These are phyloP conservation scores for Trichoderma pleuroti DNA, from an alignment of 2,329 filamentous ascomycete species.

Conservation along the genomic window DNA sequence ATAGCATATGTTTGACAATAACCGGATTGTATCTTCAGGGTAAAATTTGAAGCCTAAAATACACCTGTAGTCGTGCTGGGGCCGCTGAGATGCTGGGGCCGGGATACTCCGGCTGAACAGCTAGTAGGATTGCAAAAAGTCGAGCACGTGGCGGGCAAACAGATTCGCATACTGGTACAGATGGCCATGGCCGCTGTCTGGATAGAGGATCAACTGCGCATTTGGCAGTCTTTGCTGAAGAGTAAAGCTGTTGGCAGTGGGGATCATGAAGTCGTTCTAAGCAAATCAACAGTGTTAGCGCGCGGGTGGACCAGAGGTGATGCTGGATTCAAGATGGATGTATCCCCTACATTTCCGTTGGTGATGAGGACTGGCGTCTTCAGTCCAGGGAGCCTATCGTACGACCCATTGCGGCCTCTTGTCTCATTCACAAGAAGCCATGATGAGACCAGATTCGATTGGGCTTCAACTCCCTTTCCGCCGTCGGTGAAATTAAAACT, in stretches of 20 bases:
- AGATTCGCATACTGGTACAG: neutral
- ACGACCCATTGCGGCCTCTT: neutral
- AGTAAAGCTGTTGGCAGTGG: neutral
- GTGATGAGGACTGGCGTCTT: neutral
- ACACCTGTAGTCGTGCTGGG: neutral
- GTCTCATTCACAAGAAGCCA: neutral
- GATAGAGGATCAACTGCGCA: neutral
- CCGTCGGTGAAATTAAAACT: neutral
- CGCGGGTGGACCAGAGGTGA: neutral
- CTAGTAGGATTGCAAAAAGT: neutral
- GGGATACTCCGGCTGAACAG: neutral
- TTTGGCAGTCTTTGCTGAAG: neutral
- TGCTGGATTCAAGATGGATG: neutral
- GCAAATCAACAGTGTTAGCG: neutral
- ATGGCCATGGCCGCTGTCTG: neutral
- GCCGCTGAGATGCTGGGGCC: no score
- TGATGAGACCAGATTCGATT: neutral
- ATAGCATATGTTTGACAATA: neutral
- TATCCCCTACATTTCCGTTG: neutral
- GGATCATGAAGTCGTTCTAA: neutral
- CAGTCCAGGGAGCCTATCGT: neutral
- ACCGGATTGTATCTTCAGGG: fast-evolving
- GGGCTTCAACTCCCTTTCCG: neutral
- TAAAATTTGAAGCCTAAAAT: neutral
- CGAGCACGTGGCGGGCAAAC: neutral